Evolutionary conservation across 2,329 filamentous ascomycete species (phyloP).

Genomic region (Colletotrichum melonis): DNA sequence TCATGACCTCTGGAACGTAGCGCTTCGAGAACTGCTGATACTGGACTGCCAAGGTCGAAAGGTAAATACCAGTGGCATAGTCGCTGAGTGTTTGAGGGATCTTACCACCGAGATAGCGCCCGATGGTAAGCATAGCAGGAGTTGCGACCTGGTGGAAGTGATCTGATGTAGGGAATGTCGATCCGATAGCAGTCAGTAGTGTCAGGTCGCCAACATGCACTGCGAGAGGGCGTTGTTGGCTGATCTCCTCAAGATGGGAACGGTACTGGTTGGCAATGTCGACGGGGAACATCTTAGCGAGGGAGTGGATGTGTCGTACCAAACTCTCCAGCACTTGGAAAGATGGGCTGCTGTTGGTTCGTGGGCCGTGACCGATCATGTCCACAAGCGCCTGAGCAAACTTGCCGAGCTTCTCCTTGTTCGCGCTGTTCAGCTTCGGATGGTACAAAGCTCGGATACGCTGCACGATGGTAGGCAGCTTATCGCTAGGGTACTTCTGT

Average conservation of each 20-base stretch:
- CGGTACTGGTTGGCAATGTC: constrained; percentile 84
- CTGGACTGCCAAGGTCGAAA: constrained; percentile 82
- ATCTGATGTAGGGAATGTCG: constrained; percentile 93
- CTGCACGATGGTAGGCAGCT: constrained; percentile 84
- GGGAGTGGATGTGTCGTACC: constrained; percentile 90
- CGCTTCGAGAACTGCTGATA: constrained; percentile 88
- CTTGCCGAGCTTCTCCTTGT: constrained; percentile 82
- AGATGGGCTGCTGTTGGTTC: constrained; percentile 58
- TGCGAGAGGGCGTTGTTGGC: constrained; percentile 58
- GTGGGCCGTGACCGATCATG: constrained; percentile 56
- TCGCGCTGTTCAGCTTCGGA: constrained; percentile 83
- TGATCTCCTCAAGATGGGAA: constrained; percentile 72
- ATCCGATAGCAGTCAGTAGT: constrained; percentile 84
- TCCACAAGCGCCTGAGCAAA: constrained; percentile 77
- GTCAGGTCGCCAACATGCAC: constrained; percentile 79
- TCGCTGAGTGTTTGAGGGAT: constrained; percentile 74
- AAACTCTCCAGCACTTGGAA: constrained; percentile 81
- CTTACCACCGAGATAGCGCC: constrained; percentile 84
- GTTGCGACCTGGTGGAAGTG: constrained; percentile 97
- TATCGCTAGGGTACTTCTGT: constrained; percentile 68
- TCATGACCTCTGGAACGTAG: constrained; percentile 89
- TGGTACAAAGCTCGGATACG: constrained; percentile 93
- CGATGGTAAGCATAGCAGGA: constrained; percentile 87
- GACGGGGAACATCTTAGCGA: constrained; percentile 86
- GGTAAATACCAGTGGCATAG: constrained; percentile 78